Evolutionary conservation across 208 protist genomes (phyloP), one percentile per base, ranked within the genome.

Genomic region (Crithidia expoeki): DNA sequence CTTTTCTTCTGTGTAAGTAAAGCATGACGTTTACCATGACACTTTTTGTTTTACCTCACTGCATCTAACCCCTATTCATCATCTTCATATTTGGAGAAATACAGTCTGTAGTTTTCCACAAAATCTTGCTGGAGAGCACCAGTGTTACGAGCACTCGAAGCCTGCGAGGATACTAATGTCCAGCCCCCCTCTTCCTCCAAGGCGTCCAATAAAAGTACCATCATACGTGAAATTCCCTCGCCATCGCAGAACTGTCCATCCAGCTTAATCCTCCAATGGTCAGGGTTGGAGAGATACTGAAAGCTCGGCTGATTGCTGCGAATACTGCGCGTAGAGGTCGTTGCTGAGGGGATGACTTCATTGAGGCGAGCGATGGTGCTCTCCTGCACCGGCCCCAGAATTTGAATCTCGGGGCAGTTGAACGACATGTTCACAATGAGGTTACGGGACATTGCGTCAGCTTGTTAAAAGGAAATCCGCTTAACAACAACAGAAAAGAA

Each of bases 101-200:
- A 89, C 25, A 96, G 52, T 30, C 88, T 89, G 80, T 94, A 88
- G 65, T 84, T 79, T 67, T 93, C 84, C 17, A 81, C 63, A 61
- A 79, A 85, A 56, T 89, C 79, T 38, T 93, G 89, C 64, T 90
- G 84, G 17, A 85, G 68, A 38, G 84, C 52, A 17, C 70, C 80
- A 23, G 38, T 62, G 72, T 70, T 79, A 40, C 71, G 70, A 12
- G 75, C 17, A 25, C 28, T 85, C 30, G 80, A 81, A 33, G 88
- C 76, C 64, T 89, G 80, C n/a, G 85, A 86, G 6, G 89, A 91
- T 17, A 88, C 72, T 17, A 96, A 79, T 17, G 76, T 92, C 89
- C 92, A 96, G 58, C 84, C 87, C 4, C 92, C 92, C 40, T 96
- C 92, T 63, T 91, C 84, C 78, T 94, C 89, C 55, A 96, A 65